These are phyloP conservation scores for Suhomyces maxii DNA, from an alignment of 1,139 yeast species.

Conservation along the genomic window DNA sequence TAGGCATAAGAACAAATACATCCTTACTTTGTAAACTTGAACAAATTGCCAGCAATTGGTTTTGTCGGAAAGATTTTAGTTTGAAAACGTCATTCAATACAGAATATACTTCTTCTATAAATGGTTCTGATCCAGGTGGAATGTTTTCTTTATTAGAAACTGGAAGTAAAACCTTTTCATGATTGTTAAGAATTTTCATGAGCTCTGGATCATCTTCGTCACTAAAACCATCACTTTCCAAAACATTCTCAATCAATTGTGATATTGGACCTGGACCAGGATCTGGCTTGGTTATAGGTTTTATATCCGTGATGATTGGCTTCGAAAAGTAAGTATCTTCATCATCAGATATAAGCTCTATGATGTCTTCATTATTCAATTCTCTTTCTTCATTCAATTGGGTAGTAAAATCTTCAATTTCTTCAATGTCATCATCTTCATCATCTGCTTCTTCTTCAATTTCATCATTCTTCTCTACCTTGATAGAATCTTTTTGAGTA, in stretches of 20 bases:
- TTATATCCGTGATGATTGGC: constrained; percentile 3
- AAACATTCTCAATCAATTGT: constrained; percentile 5
- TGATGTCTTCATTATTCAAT: constrained; percentile 25
- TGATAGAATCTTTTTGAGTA: constrained; percentile 7
- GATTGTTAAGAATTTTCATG: constrained; percentile 22
- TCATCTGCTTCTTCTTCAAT: constrained; percentile 12
- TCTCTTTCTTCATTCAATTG: constrained; percentile 48
- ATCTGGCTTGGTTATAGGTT: background rate
- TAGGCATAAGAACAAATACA: constrained; percentile 96
- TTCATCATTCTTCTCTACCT: constrained; percentile 5
- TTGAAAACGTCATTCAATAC: constrained; percentile 62
- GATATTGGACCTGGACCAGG: constrained; percentile 5
- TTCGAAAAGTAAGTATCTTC: constrained; percentile 20
- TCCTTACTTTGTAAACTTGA: constrained; percentile 81
- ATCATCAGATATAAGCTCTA: constrained; percentile 36
- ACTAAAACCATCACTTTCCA: constrained; percentile 34
- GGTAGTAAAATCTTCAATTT: constrained; percentile 35
- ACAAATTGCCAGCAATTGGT: constrained; percentile 84
- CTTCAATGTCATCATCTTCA: constrained; percentile 28
- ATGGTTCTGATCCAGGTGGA: constrained; percentile 37
- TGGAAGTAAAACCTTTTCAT: constrained; percentile 11
- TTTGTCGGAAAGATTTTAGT: constrained; percentile 68
- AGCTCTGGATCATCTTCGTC: constrained; percentile 42
- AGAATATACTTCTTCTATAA: constrained; percentile 57
- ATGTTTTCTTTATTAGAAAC: constrained; percentile 14